Conservation (phyloP, 768 basidiomycete genomes). For the Suillus discolor region DNA sequence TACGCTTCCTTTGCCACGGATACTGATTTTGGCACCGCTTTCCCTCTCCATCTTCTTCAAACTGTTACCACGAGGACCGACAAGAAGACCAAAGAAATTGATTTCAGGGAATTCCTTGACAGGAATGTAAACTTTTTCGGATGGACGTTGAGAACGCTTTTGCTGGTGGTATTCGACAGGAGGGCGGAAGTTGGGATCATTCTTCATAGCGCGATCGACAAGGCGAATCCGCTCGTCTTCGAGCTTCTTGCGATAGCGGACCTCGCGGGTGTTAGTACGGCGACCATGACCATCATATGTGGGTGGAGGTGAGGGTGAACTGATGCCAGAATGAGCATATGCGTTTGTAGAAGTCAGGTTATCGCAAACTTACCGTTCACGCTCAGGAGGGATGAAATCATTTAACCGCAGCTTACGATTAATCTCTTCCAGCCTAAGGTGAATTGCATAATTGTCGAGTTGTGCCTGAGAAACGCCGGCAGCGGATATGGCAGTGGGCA, state of each 20-base stretch:
- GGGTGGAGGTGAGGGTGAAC: slow-evolving; percentile 95
- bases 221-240: slow-evolving; percentile 91
- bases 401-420: slow-evolving; percentile 92
- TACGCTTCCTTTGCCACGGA: slow-evolving; percentile 96
- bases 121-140: slow-evolving; percentile 98
- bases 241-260: slow-evolving; percentile 94
- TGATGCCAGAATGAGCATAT: slow-evolving; percentile 31
- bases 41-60: slow-evolving; percentile 99
- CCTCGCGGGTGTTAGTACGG: slow-evolving; percentile 97
- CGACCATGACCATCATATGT: slow-evolving; percentile 98
- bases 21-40: slow-evolving; percentile 97
- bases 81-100: slow-evolving; percentile 98
- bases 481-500: slow-evolving; percentile 93
- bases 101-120: slow-evolving; percentile 99
- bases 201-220: slow-evolving; percentile 95
- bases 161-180: slow-evolving; percentile 96
- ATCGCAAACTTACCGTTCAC: slow-evolving; percentile 68
- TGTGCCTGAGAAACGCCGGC: slow-evolving; percentile 94
- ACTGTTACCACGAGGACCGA: slow-evolving; percentile 98
- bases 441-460: slow-evolving; percentile 97
- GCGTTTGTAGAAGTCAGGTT: not conserved
- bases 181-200: slow-evolving; percentile 96
- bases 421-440: slow-evolving; percentile 95
- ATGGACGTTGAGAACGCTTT: slow-evolving; percentile 90
- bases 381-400: slow-evolving; percentile 94